These are phyloP conservation scores for Mycena crocata DNA, from an alignment of 768 basidiomycete genomes.

Conservation along the genomic window DNA sequence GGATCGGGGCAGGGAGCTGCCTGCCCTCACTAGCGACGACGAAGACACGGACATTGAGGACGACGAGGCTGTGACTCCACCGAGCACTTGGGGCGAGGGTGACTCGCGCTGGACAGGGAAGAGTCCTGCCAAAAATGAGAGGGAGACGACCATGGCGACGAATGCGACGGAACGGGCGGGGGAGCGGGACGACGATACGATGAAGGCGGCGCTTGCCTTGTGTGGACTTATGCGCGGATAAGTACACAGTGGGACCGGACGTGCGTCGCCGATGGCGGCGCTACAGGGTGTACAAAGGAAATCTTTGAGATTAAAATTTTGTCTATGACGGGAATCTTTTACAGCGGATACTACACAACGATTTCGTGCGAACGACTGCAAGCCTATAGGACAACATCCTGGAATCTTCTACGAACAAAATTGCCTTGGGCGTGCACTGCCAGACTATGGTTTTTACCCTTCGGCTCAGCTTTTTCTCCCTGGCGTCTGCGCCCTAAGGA, in stretches of 20 bases:
- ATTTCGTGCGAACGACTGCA: too few relatives aligned
- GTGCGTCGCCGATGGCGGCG: not conserved
- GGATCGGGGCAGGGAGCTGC: conserved; percentile 32
- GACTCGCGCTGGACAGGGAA: conserved; percentile 50
- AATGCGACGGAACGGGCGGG: conserved; percentile 25
- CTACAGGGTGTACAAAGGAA: conserved; percentile 10
- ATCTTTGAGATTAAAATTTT: conserved; percentile 21
- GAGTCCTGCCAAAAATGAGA: not conserved
- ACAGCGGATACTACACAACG: not conserved
- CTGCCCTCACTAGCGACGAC: conserved; percentile 39
- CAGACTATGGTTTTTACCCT: too few relatives aligned
- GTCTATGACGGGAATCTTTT: conserved; percentile 11
- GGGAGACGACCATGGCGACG: conserved; percentile 1
- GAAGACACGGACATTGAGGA: conserved; percentile 74
- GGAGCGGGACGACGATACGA: conserved; percentile 70
- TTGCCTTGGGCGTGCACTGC: too few relatives aligned
- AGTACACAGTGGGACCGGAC: not conserved
- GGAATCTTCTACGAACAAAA: too few relatives aligned
- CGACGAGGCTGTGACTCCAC: conserved; percentile 74
- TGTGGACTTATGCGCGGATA: conserved; percentile 59
- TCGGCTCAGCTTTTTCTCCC: too few relatives aligned
- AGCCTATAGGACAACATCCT: too few relatives aligned
- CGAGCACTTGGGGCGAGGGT: conserved; percentile 60
- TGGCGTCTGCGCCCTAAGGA: too few relatives aligned
- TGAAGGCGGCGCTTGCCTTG: conserved; percentile 75